A percentile compares a stretch with the other conserved stretches of the same genome.
Conservation (phyloP, 164 flowering plant species). For the Tetrastigma voinierianum region DNA sequence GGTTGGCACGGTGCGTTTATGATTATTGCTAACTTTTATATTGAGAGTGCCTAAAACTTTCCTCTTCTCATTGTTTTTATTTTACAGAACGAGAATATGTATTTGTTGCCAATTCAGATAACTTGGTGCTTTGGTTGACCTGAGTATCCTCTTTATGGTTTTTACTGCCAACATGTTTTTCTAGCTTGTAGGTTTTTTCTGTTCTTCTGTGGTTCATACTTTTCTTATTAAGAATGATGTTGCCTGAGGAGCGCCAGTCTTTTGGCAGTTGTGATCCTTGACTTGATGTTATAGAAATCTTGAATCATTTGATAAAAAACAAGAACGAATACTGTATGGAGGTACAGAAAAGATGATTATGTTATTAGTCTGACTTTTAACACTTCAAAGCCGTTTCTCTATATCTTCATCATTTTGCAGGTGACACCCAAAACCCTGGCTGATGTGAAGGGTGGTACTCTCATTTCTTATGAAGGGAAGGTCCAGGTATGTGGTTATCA, state of each 20-base stretch:
- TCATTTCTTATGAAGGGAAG: slow-evolving; percentile 93
- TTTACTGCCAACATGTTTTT: background rate
- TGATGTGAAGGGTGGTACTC: slow-evolving; percentile 98
- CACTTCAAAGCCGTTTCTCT: slow-evolving; percentile 4
- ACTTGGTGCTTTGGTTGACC: slow-evolving; percentile 93
- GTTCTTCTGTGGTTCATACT: background rate
- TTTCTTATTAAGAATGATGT: background rate
- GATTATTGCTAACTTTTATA: background rate
- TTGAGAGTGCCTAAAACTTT: background rate
- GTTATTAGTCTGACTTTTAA: background rate
- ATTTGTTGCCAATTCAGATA: slow-evolving; percentile 93
- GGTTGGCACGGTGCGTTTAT: slow-evolving; percentile 35
- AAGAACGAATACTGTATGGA: slow-evolving; percentile 99
- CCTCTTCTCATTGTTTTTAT: slow-evolving; percentile 1
- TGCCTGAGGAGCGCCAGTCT: background rate
- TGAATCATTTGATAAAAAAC: slow-evolving; percentile 77
- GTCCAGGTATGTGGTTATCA: slow-evolving; percentile 73
- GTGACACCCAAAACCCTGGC: slow-evolving; percentile 98
- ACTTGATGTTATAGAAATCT: slow-evolving; percentile 68
- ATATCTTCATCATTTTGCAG: slow-evolving; percentile 16
- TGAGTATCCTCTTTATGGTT: slow-evolving; percentile 75
- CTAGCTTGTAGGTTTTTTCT: slow-evolving; percentile 2
- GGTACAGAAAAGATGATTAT: slow-evolving; percentile 35
- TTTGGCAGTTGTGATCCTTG: slow-evolving; percentile 38
- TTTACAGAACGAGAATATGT: slow-evolving; percentile 88